These are phyloP conservation scores for Neurospora sp. DNA, from an alignment of 495 filamentous ascomycete species.

Conservation along the genomic window DNA sequence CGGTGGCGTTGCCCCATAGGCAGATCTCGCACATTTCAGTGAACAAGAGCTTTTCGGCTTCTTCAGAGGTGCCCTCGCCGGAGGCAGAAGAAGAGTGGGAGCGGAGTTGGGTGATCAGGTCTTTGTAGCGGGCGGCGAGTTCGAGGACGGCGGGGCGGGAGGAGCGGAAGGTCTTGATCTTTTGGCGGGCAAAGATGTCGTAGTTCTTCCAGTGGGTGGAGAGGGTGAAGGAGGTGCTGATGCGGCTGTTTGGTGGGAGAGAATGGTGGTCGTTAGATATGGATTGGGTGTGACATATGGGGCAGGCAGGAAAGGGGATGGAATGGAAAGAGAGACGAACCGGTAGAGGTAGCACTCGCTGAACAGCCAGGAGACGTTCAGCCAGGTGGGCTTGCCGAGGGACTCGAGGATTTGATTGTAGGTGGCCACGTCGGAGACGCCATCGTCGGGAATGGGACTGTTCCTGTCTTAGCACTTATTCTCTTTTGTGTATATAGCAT, in stretches of 20 bases:
- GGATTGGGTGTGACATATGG: neutral
- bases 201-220: conserved; percentile 84
- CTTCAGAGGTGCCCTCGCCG: conserved; percentile 33
- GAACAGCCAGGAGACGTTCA: conserved; percentile 77
- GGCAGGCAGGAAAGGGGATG: neutral
- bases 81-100: too few species aligned
- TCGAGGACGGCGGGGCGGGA: conserved; percentile 88
- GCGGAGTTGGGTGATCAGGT: conserved; percentile 59
- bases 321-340: conserved; percentile 23
- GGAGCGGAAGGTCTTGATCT: conserved; percentile 85
- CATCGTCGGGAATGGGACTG: conserved; percentile 78
- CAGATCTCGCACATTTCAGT: conserved; percentile 94
- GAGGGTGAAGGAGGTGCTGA: conserved; percentile 63
- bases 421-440: conserved; percentile 58
- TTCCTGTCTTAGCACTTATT: conserved; percentile 2
- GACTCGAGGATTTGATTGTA: conserved; percentile 82
- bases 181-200: conserved; percentile 85
- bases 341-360: conserved; percentile 92
- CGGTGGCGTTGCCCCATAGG: conserved; percentile 96
- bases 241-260: conserved; percentile 45
- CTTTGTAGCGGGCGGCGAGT: conserved; percentile 74
- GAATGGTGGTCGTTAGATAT: neutral
- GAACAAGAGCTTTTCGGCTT: conserved; percentile 71
- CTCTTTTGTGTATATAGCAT: neutral
- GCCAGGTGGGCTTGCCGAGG: conserved; percentile 69